These are phyloP conservation scores for Venturia nashicola DNA, from an alignment of 2,329 filamentous ascomycete species.

Conservation along the genomic window DNA sequence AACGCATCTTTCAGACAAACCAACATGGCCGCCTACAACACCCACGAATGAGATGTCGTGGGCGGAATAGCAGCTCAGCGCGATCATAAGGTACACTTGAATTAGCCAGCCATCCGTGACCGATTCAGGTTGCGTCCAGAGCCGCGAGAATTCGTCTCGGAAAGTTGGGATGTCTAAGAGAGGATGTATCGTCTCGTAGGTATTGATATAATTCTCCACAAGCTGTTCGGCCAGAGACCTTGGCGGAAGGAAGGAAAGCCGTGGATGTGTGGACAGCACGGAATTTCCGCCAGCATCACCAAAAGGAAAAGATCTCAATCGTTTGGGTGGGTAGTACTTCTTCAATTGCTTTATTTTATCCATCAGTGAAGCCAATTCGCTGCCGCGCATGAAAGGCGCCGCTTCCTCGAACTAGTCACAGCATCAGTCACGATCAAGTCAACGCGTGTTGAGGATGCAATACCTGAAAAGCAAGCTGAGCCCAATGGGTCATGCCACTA, in stretches of 20 bases:
- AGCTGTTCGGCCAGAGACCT: neutral
- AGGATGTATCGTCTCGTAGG: constrained; percentile 2
- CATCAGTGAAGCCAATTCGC: neutral
- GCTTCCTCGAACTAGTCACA: constrained; percentile 3
- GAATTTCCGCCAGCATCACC: neutral
- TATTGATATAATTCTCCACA: constrained; percentile 6
- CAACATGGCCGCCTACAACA: neutral
- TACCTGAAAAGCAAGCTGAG: constrained; percentile 7
- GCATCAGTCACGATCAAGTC: neutral
- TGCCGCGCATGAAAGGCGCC: neutral
- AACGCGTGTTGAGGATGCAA: neutral
- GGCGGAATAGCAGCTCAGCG: constrained; percentile 3
- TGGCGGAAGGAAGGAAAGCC: constrained; percentile 8
- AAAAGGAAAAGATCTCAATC: neutral
- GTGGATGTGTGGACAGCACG: neutral
- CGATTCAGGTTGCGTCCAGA: neutral
- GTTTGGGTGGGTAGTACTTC: constrained; percentile 2
- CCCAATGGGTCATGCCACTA: constrained; percentile 6
- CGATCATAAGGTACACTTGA: constrained; percentile 10
- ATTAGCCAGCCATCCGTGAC: constrained; percentile 7
- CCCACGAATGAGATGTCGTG: neutral
- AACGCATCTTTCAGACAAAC: constrained; percentile 3
- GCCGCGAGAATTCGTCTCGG: neutral
- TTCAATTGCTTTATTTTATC: neutral
- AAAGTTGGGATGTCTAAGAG: constrained; percentile 1